phyloP scores from a whole-genome alignment of 345 rosid genomes.

The Salix viminalis region DNA sequence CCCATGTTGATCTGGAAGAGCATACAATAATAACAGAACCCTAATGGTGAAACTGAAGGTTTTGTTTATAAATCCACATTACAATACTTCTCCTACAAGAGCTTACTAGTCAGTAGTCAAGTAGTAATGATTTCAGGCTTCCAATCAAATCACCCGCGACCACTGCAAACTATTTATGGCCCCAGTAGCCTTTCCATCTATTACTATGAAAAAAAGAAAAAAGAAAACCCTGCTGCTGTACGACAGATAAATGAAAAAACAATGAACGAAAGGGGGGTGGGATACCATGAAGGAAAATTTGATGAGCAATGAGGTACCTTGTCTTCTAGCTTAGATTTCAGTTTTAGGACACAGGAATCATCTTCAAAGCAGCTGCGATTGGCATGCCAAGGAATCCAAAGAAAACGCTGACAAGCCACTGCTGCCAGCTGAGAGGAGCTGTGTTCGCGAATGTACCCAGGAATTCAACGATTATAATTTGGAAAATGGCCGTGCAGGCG shows the following conservation, averaged over 20 bases:
- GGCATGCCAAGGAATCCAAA: conserved; percentile 98
- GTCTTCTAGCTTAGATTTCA: conserved; percentile 11
- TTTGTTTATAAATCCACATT: not conserved
- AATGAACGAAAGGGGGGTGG: no score
- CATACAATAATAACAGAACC: not conserved
- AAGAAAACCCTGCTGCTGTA: not conserved
- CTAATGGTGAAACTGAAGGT: not conserved
- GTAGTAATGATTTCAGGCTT: not conserved
- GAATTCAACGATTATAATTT: conserved; percentile 28
- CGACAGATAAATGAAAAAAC: not conserved
- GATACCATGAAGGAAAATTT: not conserved
- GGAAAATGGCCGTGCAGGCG: conserved; percentile 19
- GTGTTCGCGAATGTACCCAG: conserved; percentile 50
- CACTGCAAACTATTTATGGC: not conserved
- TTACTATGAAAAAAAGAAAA: no score
- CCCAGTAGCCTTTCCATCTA: no score
- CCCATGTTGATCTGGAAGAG: not conserved
- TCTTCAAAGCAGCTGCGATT: conserved; percentile 71
- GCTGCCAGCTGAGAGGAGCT: conserved; percentile 55
- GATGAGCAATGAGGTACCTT: not conserved
- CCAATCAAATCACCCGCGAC: not conserved
- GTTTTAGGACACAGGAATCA: conserved; percentile 56
- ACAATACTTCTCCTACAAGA: not conserved
- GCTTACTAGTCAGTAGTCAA: conserved; percentile 1
- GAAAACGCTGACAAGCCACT: conserved; percentile 66